Percentiles rank a stretch among this genome's conserved stretches.
These are phyloP conservation scores for Eremomyces bilateralis DNA, from an alignment of 495 filamentous ascomycete genomes.

Conservation along the genomic window DNA sequence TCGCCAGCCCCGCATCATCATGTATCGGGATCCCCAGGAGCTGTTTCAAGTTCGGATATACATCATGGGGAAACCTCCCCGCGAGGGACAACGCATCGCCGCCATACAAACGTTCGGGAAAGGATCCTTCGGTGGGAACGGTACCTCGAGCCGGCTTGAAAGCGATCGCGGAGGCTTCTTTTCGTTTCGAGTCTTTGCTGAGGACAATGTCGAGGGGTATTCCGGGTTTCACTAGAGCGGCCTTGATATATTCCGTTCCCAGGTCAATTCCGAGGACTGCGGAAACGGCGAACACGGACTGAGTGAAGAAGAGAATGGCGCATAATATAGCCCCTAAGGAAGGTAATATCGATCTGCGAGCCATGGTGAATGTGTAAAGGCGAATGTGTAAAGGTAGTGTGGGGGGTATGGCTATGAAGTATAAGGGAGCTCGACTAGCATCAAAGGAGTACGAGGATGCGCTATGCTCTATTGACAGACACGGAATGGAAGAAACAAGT, in stretches of 20 bases:
- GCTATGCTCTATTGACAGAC: too few relatives aligned
- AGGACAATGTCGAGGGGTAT: slow-evolving; percentile 96
- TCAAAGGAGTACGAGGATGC: too few relatives aligned
- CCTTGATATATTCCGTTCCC: slow-evolving; percentile 94
- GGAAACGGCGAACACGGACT: slow-evolving; percentile 32
- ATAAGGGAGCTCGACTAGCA: too few relatives aligned
- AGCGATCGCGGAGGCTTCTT: slow-evolving; percentile 75
- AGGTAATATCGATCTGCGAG: too few relatives aligned
- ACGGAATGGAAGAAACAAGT: too few relatives aligned
- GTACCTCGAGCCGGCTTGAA: slow-evolving; percentile 48
- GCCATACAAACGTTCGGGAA: slow-evolving; percentile 81
- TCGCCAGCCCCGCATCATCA: slow-evolving; percentile 20
- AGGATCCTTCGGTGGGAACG: slow-evolving; percentile 31
- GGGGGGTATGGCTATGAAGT: too few relatives aligned
- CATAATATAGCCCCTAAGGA: too few relatives aligned
- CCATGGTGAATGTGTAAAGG: too few relatives aligned
- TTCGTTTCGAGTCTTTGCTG: slow-evolving; percentile 95
- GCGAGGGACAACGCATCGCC: slow-evolving; percentile 73
- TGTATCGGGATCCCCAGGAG: slow-evolving; percentile 53
- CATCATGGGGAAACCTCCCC: slow-evolving; percentile 74
- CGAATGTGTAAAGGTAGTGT: too few relatives aligned
- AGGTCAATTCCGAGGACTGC: slow-evolving; percentile 82
- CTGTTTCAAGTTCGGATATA: slow-evolving; percentile 80
- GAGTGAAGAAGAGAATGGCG: slow-evolving; percentile 25
- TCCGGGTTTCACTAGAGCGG: slow-evolving; percentile 86